Conservation (phyloP, 768 basidiomycete genomes). For the Boletus reticulatus region DNA sequence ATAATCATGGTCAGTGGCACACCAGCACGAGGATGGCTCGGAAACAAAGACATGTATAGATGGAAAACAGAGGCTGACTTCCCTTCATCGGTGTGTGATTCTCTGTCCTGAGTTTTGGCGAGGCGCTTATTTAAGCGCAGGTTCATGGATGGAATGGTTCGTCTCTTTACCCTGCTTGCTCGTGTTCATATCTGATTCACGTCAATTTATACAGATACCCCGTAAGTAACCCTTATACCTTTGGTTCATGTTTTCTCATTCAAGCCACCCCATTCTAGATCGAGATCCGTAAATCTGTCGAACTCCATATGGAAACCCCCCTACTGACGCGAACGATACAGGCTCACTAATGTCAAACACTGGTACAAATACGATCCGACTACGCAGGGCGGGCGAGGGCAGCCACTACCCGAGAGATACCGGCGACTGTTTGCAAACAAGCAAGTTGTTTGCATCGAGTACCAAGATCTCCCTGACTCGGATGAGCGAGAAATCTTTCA, state of each 20-base stretch:
- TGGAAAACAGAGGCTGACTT: constrained; percentile 79
- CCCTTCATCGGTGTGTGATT: constrained; percentile 57
- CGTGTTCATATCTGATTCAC: constrained; percentile 1
- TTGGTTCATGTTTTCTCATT: background rate
- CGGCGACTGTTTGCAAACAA: constrained; percentile 64
- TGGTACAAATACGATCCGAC: constrained; percentile 42
- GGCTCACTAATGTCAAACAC: constrained; percentile 40
- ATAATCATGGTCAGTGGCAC: constrained; percentile 40
- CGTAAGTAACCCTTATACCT: constrained; percentile 36
- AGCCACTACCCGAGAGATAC: constrained; percentile 53
- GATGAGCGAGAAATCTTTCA: constrained; percentile 73
- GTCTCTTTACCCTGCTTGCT: constrained; percentile 22
- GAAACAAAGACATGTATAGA: constrained; percentile 72
- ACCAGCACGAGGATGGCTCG: constrained; percentile 55
- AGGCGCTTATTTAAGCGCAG: constrained; percentile 29
- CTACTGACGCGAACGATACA: constrained; percentile 4
- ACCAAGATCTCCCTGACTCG: constrained; percentile 51
- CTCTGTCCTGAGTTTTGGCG: background rate
- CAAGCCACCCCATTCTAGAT: constrained; percentile 22
- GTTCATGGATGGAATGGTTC: constrained; percentile 69
- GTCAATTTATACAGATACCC: constrained; percentile 44
- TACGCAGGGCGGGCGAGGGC: constrained; percentile 18
- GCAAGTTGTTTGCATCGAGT: constrained; percentile 82
- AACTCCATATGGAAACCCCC: too few relatives aligned
- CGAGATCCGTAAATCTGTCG: constrained; percentile 43